A percentile compares a stretch with the other conserved stretches of the same genome.
Evolutionary conservation across 345 rosid species (phyloP).

Genomic region (Crucihimalaya himalaica): DNA sequence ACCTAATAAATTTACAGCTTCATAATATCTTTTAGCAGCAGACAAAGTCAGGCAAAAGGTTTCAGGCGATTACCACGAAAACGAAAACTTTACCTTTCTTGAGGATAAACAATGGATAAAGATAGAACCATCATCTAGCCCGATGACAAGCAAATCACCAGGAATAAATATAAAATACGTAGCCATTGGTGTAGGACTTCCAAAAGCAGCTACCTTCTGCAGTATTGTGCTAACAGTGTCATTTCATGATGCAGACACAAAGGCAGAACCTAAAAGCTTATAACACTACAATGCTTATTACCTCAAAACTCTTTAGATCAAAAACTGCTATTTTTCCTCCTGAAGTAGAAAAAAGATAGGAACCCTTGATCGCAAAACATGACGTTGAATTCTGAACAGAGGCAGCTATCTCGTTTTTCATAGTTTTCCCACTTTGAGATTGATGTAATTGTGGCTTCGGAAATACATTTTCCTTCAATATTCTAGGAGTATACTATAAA

Average conservation of each 20-base stretch:
- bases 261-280: slow-evolving; percentile 2
- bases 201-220: slow-evolving; percentile 41
- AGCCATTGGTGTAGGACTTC: slow-evolving; percentile 39
- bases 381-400: slow-evolving; percentile 19
- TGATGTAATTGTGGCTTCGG: slow-evolving; percentile 36
- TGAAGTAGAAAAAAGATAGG: slow-evolving; percentile 44
- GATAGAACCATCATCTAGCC: slow-evolving; percentile 45
- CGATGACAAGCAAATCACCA: slow-evolving; percentile 39
- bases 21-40: not conserved
- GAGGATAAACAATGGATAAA: slow-evolving; percentile 39
- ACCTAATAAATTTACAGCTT: slow-evolving; percentile 26
- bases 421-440: slow-evolving; percentile 39
- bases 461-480: slow-evolving; percentile 36
- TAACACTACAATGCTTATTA: slow-evolving; percentile 15
- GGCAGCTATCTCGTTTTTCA: slow-evolving; percentile 41
- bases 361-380: slow-evolving; percentile 43
- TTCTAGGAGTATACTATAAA: slow-evolving; percentile 11
- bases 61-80: not conserved
- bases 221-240: slow-evolving; percentile 24
- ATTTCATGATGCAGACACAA: slow-evolving; percentile 11
- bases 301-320: slow-evolving; percentile 43
- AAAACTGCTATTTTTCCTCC: slow-evolving; percentile 47
- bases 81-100: slow-evolving; percentile 38
- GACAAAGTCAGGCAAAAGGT: not conserved
- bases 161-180: slow-evolving; percentile 44